These are phyloP conservation scores for Starmerella scarabaei DNA, from an alignment of 805 yeast species.

Conservation along the genomic window DNA sequence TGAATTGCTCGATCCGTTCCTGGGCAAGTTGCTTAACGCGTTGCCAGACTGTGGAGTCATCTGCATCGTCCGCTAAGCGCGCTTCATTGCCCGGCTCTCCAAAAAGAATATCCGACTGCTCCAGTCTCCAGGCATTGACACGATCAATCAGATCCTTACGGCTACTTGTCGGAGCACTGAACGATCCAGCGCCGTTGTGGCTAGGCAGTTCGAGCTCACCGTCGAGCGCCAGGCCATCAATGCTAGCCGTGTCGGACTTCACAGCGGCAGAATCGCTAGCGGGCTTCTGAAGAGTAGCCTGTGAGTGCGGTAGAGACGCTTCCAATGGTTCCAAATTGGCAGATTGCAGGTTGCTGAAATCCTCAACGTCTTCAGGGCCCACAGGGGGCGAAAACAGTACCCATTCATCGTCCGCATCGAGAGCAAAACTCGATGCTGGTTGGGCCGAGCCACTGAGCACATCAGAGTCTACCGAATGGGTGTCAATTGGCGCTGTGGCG, in stretches of 20 bases:
- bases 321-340: too few species aligned
- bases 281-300: too few species aligned
- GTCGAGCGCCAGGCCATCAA: not conserved
- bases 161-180: constrained; percentile 9
- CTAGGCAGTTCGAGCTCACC: constrained; percentile 25
- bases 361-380: too few species aligned
- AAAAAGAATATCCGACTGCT: constrained; percentile 27
- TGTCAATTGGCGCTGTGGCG: too few species aligned
- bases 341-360: too few species aligned
- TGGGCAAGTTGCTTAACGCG: constrained; percentile 9
- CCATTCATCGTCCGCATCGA: constrained; percentile 26
- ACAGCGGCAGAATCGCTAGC: too few species aligned
- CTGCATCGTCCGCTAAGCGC: too few species aligned
- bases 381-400: constrained; percentile 29
- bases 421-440: constrained; percentile 5
- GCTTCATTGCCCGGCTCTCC: constrained; percentile 2
- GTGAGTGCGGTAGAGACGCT: too few species aligned
- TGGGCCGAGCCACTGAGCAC: constrained; percentile 11
- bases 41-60: constrained; percentile 10
- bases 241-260: too few species aligned
- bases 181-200: constrained; percentile 28
- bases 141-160: constrained; percentile 26
- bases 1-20: constrained; percentile 5
- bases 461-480: constrained; percentile 16
- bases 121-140: constrained; percentile 32